Evolutionary conservation across 1,284 basidiomycete genomes (phyloP).

Genomic region (Cystobasidium pallidum): DNA sequence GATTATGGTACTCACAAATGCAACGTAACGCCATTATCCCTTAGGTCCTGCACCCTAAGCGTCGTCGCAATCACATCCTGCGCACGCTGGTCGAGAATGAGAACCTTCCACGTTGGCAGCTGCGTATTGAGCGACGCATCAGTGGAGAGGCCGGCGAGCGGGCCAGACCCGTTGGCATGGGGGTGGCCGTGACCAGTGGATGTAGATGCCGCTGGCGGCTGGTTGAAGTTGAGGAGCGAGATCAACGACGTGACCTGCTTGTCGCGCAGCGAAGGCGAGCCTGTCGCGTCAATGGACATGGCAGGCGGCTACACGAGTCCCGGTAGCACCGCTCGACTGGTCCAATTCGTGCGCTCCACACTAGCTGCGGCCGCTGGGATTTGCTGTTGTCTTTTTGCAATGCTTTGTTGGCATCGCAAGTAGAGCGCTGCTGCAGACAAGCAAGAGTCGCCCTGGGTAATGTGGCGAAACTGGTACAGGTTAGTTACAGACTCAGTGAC

Average conservation of each 20-base stretch:
- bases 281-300: constrained; percentile 19
- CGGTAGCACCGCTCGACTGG: too few relatives aligned
- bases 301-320: too few relatives aligned
- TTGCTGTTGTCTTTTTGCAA: constrained; percentile 4
- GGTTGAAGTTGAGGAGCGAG: constrained; percentile 67
- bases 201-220: constrained; percentile 54
- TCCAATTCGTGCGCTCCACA: too few relatives aligned
- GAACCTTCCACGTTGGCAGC: constrained; percentile 92
- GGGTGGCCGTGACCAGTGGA: constrained; percentile 35
- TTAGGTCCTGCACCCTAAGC: constrained; percentile 90
- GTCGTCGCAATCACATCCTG: constrained; percentile 96
- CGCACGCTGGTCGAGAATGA: constrained; percentile 91
- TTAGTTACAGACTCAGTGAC: too few relatives aligned
- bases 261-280: constrained; percentile 67
- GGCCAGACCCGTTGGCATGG: constrained; percentile 5
- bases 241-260: constrained; percentile 76
- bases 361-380: too few relatives aligned
- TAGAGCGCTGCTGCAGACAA: too few relatives aligned
- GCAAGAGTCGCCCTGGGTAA: too few relatives aligned
- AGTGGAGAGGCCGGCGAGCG: constrained; percentile 35
- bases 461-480: too few relatives aligned
- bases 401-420: too few relatives aligned
- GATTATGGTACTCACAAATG: constrained; percentile 74
- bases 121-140: constrained; percentile 18
- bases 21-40: constrained; percentile 93